A percentile compares a stretch with the other conserved stretches of the same genome.
Evolutionary conservation across 768 basidiomycete species (phyloP).

Genomic region (Tylopilus sp.): DNA sequence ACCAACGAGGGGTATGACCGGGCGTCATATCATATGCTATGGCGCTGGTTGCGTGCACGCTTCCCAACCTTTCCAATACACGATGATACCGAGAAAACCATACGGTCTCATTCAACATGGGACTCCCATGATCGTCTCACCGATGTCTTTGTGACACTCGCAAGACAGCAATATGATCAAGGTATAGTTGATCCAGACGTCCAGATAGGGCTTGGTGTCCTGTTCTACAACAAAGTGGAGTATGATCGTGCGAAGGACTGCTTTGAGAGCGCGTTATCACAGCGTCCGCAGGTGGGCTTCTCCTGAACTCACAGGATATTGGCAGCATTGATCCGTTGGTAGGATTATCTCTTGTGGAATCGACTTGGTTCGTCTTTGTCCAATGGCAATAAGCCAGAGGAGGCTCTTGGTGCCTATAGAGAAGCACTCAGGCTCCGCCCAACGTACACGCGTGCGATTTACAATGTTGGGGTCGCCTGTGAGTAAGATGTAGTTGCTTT

Average conservation of each 20-base stretch:
- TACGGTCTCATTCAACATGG: slow-evolving; percentile 67
- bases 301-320: background rate
- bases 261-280: slow-evolving; percentile 82
- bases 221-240: slow-evolving; percentile 86
- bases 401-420: slow-evolving; percentile 85
- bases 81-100: slow-evolving; percentile 52
- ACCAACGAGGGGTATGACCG: slow-evolving; percentile 92
- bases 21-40: slow-evolving; percentile 79
- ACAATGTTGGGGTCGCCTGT: slow-evolving; percentile 98
- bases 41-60: slow-evolving; percentile 76
- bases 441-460: slow-evolving; percentile 95
- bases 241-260: slow-evolving; percentile 93
- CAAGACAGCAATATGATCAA: slow-evolving; percentile 74
- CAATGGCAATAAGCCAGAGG: slow-evolving; percentile 92
- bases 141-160: slow-evolving; percentile 78
- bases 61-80: slow-evolving; percentile 56
- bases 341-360: slow-evolving; percentile 97
- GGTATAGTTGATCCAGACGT: slow-evolving; percentile 82
- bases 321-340: background rate
- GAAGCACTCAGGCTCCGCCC: slow-evolving; percentile 88
- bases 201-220: slow-evolving; percentile 87
- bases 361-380: slow-evolving; percentile 90
- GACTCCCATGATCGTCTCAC: slow-evolving; percentile 76
- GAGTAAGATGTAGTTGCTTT: slow-evolving; percentile 32
- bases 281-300: slow-evolving; percentile 61